Evolutionary conservation across 306 rosid genomes (phyloP).

Genomic region (Begonia masoniana): DNA sequence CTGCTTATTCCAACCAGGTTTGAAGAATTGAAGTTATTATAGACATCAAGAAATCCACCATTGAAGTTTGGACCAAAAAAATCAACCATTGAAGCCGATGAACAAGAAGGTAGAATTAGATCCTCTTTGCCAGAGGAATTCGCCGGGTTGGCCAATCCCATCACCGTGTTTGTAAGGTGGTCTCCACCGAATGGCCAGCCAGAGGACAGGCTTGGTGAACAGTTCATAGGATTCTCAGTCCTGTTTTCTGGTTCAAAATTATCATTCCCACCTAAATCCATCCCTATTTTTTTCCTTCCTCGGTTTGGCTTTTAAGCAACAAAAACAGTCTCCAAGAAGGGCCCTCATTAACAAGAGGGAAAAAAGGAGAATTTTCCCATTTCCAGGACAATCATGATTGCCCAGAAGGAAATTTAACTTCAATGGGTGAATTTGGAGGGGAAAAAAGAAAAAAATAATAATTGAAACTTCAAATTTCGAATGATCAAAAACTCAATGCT

Average conservation of each 20-base stretch:
- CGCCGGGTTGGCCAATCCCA: conserved; percentile 50
- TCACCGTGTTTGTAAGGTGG: conserved; percentile 37
- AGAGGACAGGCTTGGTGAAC: conserved; percentile 35
- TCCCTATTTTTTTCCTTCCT: conserved; percentile 10
- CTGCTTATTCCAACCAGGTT: conserved; percentile 31
- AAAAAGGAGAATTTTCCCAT: too few species aligned
- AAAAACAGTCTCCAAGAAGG: too few species aligned
- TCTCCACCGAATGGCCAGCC: conserved; percentile 67
- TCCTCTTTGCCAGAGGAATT: conserved; percentile 32
- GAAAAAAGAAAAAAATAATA: not conserved
- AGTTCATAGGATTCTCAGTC: conserved; percentile 46
- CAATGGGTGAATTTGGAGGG: not conserved
- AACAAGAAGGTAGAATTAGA: conserved; percentile 45
- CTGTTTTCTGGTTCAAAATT: conserved; percentile 48
- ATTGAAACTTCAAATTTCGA: too few species aligned
- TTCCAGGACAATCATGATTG: too few species aligned
- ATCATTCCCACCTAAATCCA: conserved; percentile 67
- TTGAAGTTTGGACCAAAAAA: conserved; percentile 41
- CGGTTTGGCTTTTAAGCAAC: too few species aligned
- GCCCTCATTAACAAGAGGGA: too few species aligned
- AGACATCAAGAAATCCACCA: conserved; percentile 53
- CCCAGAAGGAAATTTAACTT: not conserved
- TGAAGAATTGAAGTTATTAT: conserved; percentile 30
- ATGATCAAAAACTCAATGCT: too few species aligned
- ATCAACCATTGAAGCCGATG: conserved; percentile 63